Evolutionary conservation across 305 asterid species (phyloP).

Genomic region (Rubia peregrina): DNA sequence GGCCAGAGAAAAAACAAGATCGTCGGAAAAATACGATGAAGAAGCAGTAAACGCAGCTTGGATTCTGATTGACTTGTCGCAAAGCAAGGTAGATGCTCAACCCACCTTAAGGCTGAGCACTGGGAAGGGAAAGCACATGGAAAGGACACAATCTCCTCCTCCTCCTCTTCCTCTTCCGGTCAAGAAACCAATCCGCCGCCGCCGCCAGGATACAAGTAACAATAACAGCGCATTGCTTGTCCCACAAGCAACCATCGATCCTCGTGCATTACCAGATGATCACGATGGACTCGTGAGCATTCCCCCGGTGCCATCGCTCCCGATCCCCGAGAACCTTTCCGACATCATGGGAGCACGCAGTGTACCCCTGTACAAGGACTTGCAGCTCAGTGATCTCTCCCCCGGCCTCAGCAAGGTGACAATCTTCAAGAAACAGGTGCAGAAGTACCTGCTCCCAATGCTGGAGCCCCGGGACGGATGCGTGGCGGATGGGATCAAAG

Average conservation of each 20-base stretch:
- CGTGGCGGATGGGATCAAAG: neutral
- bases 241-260: neutral
- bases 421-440: neutral
- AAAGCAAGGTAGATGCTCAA: neutral
- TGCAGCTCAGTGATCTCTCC: slow-evolving; percentile 11
- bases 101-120: neutral
- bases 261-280: neutral
- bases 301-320: slow-evolving; percentile 1
- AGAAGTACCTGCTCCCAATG: neutral
- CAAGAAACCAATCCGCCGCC: neutral
- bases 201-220: neutral
- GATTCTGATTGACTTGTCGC: neutral
- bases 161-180: neutral
- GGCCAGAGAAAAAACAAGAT: neutral
- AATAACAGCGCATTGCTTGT: neutral
- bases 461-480: neutral
- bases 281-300: neutral
- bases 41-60: neutral
- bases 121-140: neutral
- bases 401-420: neutral
- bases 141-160: neutral
- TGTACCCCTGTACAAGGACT: slow-evolving; percentile 10
- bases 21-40: neutral
- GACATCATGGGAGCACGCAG: slow-evolving; percentile 15
- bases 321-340: neutral